phyloP scores from a whole-genome alignment of 768 basidiomycete genomes.

The Fistulinella prunicolor region DNA sequence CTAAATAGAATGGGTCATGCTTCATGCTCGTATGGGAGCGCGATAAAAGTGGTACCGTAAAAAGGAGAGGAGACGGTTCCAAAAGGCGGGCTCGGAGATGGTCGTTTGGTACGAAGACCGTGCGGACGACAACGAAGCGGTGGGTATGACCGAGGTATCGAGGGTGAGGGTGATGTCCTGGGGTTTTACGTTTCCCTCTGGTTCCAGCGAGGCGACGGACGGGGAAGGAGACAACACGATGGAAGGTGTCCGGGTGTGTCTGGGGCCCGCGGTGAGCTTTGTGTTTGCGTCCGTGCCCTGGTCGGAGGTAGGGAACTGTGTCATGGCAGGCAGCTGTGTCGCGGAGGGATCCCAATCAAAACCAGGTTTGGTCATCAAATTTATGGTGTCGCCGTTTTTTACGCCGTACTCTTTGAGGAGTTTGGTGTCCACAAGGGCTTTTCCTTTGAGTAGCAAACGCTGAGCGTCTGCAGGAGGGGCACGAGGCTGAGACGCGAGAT shows the following conservation, averaged over 20 bases:
- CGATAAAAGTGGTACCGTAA: conserved; percentile 42
- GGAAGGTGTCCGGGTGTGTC: conserved; percentile 69
- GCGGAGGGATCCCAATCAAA: conserved; percentile 59
- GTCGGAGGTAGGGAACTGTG: conserved; percentile 17
- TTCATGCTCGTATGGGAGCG: background rate
- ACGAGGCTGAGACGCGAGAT: conserved; percentile 59
- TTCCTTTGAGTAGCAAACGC: conserved; percentile 89
- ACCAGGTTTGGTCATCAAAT: conserved; percentile 82
- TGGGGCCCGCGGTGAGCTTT: conserved; percentile 31
- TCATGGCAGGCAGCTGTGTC: conserved; percentile 25
- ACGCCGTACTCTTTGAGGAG: conserved; percentile 89
- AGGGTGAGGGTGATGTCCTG: conserved; percentile 67
- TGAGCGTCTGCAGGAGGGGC: conserved; percentile 82
- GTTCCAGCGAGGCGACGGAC: conserved; percentile 40
- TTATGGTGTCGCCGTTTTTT: conserved; percentile 77
- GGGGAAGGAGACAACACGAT: conserved; percentile 79
- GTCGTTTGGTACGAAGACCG: conserved; percentile 37
- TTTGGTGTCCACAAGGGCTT: conserved; percentile 85
- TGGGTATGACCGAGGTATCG: conserved; percentile 52
- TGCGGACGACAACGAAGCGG: conserved; percentile 41
- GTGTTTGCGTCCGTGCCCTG: conserved; percentile 23
- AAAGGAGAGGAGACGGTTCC: conserved; percentile 67
- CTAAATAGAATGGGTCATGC: conserved; percentile 32
- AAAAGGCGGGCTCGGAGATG: conserved; percentile 79
- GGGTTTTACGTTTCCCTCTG: conserved; percentile 40